Evolutionary conservation across 2,329 filamentous ascomycete genomes (phyloP).

Genomic region (Trichophyton rubrum): DNA sequence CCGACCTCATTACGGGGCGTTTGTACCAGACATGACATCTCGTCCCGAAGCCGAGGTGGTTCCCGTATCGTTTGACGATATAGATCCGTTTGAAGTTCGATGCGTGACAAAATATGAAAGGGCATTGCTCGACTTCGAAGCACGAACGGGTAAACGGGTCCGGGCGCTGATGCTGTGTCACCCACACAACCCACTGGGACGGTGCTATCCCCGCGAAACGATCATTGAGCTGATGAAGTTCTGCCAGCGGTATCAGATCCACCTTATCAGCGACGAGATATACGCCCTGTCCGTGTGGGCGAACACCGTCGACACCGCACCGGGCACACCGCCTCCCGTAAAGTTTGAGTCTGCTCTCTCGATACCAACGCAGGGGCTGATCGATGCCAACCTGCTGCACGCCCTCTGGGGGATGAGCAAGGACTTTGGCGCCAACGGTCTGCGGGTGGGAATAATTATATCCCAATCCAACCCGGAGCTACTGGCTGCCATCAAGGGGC

Average conservation of each 20-base stretch:
- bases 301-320: conserved; percentile 39
- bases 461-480: conserved; percentile 25
- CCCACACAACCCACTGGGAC: conserved; percentile 37
- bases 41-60: conserved; percentile 31
- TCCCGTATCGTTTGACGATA: conserved; percentile 25
- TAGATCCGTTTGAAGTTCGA: conserved; percentile 28
- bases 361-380: conserved; percentile 32
- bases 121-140: conserved; percentile 23
- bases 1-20: conserved; percentile 38
- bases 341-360: conserved; percentile 39
- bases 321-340: conserved; percentile 17
- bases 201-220: conserved; percentile 35
- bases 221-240: conserved; percentile 36
- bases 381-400: conserved; percentile 41
- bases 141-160: conserved; percentile 22
- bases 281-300: conserved; percentile 31
- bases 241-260: conserved; percentile 39
- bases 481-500: conserved; percentile 27
- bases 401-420: conserved; percentile 37
- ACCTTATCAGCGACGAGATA: conserved; percentile 48
- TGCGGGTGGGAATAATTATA: conserved; percentile 35
- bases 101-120: conserved; percentile 27
- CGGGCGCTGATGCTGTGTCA: conserved; percentile 33
- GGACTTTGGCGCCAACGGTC: conserved; percentile 47
- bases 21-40: conserved; percentile 38